phyloP scores from a whole-genome alignment of 371 early-diverging fungal genomes.

The Gilbertella persicaria region DNA sequence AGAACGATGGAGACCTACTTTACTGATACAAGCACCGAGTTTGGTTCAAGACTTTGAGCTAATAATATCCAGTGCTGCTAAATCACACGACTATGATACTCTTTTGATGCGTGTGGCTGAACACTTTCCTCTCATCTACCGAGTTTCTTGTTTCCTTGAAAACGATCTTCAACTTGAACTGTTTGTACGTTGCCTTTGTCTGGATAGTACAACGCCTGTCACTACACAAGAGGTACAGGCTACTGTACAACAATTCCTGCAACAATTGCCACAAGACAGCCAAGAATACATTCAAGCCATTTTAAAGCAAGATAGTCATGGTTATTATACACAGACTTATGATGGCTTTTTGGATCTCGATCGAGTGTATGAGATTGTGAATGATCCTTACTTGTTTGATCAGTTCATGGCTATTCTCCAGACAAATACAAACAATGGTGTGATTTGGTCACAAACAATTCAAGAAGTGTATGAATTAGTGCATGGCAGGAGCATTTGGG shows the following conservation, averaged over 20 bases:
- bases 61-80: conserved; percentile 8
- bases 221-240: conserved; percentile 8
- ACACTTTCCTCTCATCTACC: conserved; percentile 20
- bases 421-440: conserved; percentile 5
- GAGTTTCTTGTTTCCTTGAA: conserved; percentile 25
- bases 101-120: conserved; percentile 11
- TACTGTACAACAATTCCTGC: conserved; percentile 12
- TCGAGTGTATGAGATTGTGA: conserved; percentile 11
- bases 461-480: conserved; percentile 21
- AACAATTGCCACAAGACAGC: conserved; percentile 4
- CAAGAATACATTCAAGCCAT: conserved; percentile 16
- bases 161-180: conserved; percentile 18
- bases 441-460: conserved; percentile 17
- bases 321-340: background rate
- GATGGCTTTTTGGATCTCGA: conserved; percentile 23
- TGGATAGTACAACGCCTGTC: conserved; percentile 18
- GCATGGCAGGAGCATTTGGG: conserved; percentile 8
- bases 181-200: conserved; percentile 24
- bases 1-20: conserved; percentile 13
- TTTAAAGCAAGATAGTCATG: conserved; percentile 15
- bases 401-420: conserved; percentile 27
- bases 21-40: conserved; percentile 1
- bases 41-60: conserved; percentile 7
- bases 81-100: conserved; percentile 11
- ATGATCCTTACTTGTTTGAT: conserved; percentile 15